These are phyloP conservation scores for Yamadazyma sp. DNA, from an alignment of 1,139 yeast species.

Conservation along the genomic window DNA sequence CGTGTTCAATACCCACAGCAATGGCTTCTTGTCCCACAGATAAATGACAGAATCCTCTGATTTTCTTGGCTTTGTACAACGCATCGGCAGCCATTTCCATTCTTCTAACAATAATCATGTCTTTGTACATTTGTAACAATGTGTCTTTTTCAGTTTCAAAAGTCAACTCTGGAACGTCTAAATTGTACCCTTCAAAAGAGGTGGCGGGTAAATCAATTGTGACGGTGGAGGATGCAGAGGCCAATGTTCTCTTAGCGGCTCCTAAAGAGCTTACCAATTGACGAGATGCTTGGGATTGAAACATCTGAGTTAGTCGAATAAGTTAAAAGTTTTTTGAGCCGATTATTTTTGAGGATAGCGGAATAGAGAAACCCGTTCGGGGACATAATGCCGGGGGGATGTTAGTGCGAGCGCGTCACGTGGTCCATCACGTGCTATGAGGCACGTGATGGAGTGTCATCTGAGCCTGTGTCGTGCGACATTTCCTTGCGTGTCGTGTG, in stretches of 20 bases:
- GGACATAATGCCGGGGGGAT: background rate
- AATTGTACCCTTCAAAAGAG: constrained; percentile 78
- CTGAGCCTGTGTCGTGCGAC: too few relatives aligned
- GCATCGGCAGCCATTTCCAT: constrained; percentile 99
- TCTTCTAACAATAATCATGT: constrained; percentile 91
- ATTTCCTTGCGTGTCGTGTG: background rate
- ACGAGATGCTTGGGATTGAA: constrained; percentile 9
- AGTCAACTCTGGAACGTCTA: constrained; percentile 68
- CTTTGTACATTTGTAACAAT: constrained; percentile 91
- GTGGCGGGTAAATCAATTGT: constrained; percentile 66
- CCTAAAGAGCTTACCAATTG: constrained; percentile 11
- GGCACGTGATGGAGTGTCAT: too few relatives aligned
- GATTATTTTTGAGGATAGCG: too few relatives aligned
- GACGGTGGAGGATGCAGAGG: constrained; percentile 39
- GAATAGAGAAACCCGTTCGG: too few relatives aligned
- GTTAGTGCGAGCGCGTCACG: background rate
- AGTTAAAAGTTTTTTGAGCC: background rate
- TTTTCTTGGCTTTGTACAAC: constrained; percentile 95
- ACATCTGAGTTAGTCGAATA: constrained; percentile 5
- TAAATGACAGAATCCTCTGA: constrained; percentile 97
- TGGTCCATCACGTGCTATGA: too few relatives aligned
- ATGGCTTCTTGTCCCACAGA: constrained; percentile 99
- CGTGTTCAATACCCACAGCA: constrained; percentile 97
- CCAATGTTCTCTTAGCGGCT: constrained; percentile 28
- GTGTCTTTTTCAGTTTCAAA: constrained; percentile 80